These are phyloP conservation scores for Letharia lupina DNA, from an alignment of 495 filamentous ascomycete species.

Conservation along the genomic window DNA sequence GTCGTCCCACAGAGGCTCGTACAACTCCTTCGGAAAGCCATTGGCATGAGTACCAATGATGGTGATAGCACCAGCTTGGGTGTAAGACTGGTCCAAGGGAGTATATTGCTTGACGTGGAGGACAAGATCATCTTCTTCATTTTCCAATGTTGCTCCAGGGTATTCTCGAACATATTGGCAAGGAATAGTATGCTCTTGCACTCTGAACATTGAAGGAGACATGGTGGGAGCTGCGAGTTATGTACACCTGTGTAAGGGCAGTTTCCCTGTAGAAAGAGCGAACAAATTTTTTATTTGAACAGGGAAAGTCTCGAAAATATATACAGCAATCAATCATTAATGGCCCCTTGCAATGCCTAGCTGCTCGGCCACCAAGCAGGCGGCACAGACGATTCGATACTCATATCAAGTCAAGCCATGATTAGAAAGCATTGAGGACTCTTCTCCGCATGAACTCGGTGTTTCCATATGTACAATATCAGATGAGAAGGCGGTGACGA, in stretches of 20 bases:
- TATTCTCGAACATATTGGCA: slow-evolving; percentile 69
- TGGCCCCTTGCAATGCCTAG: background rate
- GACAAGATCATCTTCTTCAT: slow-evolving; percentile 53
- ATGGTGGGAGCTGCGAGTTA: slow-evolving; percentile 9
- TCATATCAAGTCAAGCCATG: background rate
- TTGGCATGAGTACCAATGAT: slow-evolving; percentile 81
- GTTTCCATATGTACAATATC: background rate
- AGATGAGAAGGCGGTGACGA: background rate
- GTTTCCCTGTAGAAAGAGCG: background rate
- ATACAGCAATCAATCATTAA: background rate
- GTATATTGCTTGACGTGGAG: slow-evolving; percentile 79
- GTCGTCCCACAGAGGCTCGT: slow-evolving; percentile 82
- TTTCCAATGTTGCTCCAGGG: slow-evolving; percentile 50
- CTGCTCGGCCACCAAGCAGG: background rate
- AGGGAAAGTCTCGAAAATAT: background rate
- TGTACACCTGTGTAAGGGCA: background rate
- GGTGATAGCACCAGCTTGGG: slow-evolving; percentile 65
- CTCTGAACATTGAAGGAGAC: slow-evolving; percentile 37
- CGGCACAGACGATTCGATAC: background rate
- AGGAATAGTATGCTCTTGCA: slow-evolving; percentile 55
- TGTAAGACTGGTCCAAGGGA: slow-evolving; percentile 54
- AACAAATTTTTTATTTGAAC: too few species aligned
- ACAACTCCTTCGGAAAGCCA: slow-evolving; percentile 89
- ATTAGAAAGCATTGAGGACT: background rate
- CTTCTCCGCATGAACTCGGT: background rate